phyloP scores from a whole-genome alignment of 2,329 filamentous ascomycete species.

The Aspergillus viridinutans region DNA sequence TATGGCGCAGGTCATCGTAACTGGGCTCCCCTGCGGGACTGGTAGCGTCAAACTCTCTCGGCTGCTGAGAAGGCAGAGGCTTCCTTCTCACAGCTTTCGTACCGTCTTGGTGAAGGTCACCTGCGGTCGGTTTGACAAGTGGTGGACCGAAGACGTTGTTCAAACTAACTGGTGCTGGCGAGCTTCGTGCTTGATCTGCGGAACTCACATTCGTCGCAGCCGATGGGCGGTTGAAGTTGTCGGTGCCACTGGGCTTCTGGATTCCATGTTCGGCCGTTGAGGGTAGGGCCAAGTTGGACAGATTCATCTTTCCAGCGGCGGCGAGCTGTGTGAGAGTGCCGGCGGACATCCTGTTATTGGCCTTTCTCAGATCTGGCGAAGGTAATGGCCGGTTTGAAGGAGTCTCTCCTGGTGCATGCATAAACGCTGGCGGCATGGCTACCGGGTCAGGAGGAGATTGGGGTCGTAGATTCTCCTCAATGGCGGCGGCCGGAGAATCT shows the following conservation, averaged over 20 bases:
- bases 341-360: constrained; percentile 77
- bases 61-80: constrained; percentile 45
- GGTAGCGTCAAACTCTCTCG: constrained; percentile 14
- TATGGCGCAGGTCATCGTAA: constrained; percentile 39
- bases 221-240: not conserved
- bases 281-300: constrained; percentile 33
- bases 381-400: constrained; percentile 68
- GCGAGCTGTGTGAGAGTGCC: constrained; percentile 77
- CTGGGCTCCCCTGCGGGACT: constrained; percentile 28
- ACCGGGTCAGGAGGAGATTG: constrained; percentile 72
- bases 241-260: constrained; percentile 23
- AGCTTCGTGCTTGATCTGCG: constrained; percentile 25
- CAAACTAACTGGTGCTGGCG: not conserved
- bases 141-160: constrained; percentile 7
- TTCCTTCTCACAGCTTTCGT: constrained; percentile 49
- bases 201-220: constrained; percentile 2
- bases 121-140: constrained; percentile 4
- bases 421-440: constrained; percentile 71
- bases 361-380: constrained; percentile 71
- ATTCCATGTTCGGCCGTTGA: constrained; percentile 38
- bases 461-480: constrained; percentile 35
- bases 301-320: constrained; percentile 55
- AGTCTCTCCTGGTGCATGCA: constrained; percentile 66
- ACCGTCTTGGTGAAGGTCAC: constrained; percentile 32
- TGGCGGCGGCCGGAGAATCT: constrained; percentile 22